Evolutionary conservation across 257 asterid species (phyloP).

Genomic region (Fraxinus quadrangulata): DNA sequence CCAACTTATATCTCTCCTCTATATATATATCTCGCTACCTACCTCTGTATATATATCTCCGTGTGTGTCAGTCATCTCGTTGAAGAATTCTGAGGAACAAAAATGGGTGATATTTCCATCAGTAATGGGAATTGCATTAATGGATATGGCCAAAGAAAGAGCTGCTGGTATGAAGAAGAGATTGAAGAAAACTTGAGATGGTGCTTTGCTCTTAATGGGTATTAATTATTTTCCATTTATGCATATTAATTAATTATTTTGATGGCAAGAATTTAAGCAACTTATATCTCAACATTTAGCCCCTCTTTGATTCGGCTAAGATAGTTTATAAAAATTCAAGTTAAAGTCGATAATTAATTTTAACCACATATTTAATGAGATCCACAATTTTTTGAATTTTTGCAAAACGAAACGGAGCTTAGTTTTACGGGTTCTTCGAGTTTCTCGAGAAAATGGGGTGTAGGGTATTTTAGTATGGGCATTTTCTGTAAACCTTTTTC

Average conservation of each 20-base stretch:
- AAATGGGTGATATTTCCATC: slow-evolving; percentile 79
- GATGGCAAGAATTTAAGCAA: too few relatives aligned
- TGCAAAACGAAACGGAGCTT: background rate
- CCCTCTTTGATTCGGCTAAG: too few relatives aligned
- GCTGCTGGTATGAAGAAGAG: slow-evolving; percentile 99
- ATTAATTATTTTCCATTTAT: background rate
- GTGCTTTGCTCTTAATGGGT: slow-evolving; percentile 99
- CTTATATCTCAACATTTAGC: too few relatives aligned
- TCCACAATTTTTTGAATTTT: too few relatives aligned
- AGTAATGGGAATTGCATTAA: slow-evolving; percentile 34
- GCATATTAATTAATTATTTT: too few relatives aligned
- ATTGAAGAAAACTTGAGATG: slow-evolving; percentile 90
- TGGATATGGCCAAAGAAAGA: slow-evolving; percentile 67
- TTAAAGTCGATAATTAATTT: too few relatives aligned
- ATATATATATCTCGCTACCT: slow-evolving; percentile 33
- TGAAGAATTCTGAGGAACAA: background rate
- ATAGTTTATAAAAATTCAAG: too few relatives aligned
- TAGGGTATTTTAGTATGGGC: slow-evolving; percentile 5
- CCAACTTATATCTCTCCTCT: slow-evolving; percentile 26
- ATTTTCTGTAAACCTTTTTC: slow-evolving; percentile 32
- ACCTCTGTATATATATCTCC: slow-evolving; percentile 17
- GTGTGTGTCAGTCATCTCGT: background rate
- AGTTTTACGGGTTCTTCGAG: background rate
- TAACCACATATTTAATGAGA: too few relatives aligned
- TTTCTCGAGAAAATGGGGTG: background rate